Conservation (phyloP, 768 basidiomycete genomes). For the Trametopsis cervina region DNA sequence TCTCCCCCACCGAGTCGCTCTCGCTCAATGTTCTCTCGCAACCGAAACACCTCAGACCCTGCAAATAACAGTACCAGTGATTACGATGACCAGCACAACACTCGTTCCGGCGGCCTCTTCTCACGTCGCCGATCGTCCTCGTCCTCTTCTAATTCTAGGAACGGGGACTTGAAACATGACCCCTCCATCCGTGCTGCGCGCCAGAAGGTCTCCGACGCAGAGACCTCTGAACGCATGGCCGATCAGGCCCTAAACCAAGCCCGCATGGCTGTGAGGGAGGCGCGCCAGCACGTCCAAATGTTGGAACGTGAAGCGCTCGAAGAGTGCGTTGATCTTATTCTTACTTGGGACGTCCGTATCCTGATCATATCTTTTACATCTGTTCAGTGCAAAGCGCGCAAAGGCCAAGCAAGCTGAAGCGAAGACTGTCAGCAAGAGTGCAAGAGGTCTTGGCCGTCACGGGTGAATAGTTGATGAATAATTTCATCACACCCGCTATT, state of each 20-base stretch:
- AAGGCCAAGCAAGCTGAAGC: slow-evolving; percentile 48
- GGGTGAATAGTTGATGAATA: slow-evolving; percentile 11
- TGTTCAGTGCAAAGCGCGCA: slow-evolving; percentile 38
- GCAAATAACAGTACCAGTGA: slow-evolving; percentile 6
- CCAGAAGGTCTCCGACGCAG: slow-evolving; percentile 43
- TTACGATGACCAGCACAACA: slow-evolving; percentile 10
- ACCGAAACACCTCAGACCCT: slow-evolving; percentile 5
- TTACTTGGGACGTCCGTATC: background rate
- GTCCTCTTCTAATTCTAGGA: slow-evolving; percentile 7
- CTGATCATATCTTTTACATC: slow-evolving; percentile 4
- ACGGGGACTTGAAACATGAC: slow-evolving; percentile 27
- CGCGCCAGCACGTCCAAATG: slow-evolving; percentile 38
- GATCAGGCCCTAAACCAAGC: slow-evolving; percentile 44
- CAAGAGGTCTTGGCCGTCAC: slow-evolving; percentile 37
- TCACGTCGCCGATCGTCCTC: slow-evolving; percentile 22
- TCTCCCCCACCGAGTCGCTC: slow-evolving; percentile 14
- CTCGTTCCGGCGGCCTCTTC: slow-evolving; percentile 18
- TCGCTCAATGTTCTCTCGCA: slow-evolving; percentile 21
- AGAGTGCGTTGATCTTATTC: slow-evolving; percentile 33
- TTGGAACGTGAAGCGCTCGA: slow-evolving; percentile 46
- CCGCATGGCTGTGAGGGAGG: slow-evolving; percentile 37
- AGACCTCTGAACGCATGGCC: slow-evolving; percentile 43
- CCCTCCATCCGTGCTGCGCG: slow-evolving; percentile 42
- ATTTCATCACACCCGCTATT: no score
- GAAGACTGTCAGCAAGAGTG: slow-evolving; percentile 42